Percentiles rank a stretch among this genome's conserved stretches.
These are phyloP conservation scores for Blastobotrys illinoisensis DNA, from an alignment of 1,139 yeast genomes.

Conservation along the genomic window DNA sequence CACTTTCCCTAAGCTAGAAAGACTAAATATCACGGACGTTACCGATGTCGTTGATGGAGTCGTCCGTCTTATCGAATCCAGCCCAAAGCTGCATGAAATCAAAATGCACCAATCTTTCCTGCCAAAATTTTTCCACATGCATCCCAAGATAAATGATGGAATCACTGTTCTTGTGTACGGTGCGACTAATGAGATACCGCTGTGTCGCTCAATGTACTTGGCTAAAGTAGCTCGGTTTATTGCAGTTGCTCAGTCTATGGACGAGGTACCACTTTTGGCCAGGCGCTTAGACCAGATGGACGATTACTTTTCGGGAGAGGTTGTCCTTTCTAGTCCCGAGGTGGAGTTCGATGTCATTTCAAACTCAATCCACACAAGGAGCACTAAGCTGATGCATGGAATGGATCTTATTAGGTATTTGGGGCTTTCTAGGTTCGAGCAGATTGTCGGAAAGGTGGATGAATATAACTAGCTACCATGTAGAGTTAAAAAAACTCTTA, in stretches of 20 bases:
- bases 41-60: not conserved
- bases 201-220: not conserved
- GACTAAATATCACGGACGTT: not conserved
- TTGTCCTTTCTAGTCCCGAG: not conserved
- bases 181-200: not conserved
- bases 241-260: not conserved
- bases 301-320: not conserved
- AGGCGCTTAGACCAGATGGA: not conserved
- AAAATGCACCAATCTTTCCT: not conserved
- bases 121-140: not conserved
- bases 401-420: not conserved
- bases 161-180: not conserved
- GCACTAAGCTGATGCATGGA: not conserved
- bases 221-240: not conserved
- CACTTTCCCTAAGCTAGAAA: not conserved
- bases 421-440: not conserved
- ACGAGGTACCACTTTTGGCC: not conserved
- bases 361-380: not conserved
- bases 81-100: constrained; percentile 1
- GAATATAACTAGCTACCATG: not conserved
- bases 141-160: not conserved
- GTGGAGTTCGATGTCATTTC: not conserved
- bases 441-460: not conserved
- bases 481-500: no score
- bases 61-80: not conserved